A percentile compares a stretch with the other conserved stretches of the same genome.
These are phyloP conservation scores for Microdochium paspali DNA, from an alignment of 2,329 filamentous ascomycete genomes.

Conservation along the genomic window DNA sequence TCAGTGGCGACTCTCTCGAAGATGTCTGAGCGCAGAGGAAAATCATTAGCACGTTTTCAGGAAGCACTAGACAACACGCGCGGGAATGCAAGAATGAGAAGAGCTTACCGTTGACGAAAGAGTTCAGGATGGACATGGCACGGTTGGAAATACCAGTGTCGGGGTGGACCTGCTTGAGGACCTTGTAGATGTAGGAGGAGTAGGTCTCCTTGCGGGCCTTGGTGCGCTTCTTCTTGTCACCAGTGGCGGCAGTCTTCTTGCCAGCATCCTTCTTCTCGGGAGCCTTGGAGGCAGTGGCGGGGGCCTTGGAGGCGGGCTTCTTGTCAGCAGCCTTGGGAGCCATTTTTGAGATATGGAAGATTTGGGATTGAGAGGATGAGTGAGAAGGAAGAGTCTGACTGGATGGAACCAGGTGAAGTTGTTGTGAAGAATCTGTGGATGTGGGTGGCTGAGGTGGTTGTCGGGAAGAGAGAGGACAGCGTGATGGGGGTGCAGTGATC, in stretches of 20 bases:
- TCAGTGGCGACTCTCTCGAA: conserved; percentile 99
- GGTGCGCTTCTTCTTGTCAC: conserved; percentile 99
- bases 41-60: conserved; percentile 11
- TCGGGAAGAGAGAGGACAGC: conserved; percentile 29
- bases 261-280: conserved; percentile 98
- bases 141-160: conserved; percentile 99
- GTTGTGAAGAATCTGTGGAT: too few relatives aligned
- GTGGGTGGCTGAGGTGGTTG: conserved; percentile 14
- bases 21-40: conserved; percentile 56
- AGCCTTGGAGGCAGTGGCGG: conserved; percentile 59
- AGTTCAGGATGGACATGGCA: conserved; percentile 99
- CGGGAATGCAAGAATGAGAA: neutral
- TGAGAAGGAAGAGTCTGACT: conserved; percentile 1
- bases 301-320: conserved; percentile 98
- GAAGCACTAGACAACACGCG: neutral
- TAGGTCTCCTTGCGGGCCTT: conserved; percentile 99
- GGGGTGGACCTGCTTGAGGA: conserved; percentile 99
- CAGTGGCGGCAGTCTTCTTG: conserved; percentile 96
- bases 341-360: conserved; percentile 54
- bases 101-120: conserved; percentile 87
- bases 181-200: conserved; percentile 99
- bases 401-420: conserved; percentile 21
- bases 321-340: conserved; percentile 96
- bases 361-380: conserved; percentile 9
- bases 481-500: conserved; percentile 34